Percentiles rank a stretch among this genome's conserved stretches.
phyloP scores from a whole-genome alignment of 2,329 filamentous ascomycete genomes.

The Aspergillus piperis region DNA sequence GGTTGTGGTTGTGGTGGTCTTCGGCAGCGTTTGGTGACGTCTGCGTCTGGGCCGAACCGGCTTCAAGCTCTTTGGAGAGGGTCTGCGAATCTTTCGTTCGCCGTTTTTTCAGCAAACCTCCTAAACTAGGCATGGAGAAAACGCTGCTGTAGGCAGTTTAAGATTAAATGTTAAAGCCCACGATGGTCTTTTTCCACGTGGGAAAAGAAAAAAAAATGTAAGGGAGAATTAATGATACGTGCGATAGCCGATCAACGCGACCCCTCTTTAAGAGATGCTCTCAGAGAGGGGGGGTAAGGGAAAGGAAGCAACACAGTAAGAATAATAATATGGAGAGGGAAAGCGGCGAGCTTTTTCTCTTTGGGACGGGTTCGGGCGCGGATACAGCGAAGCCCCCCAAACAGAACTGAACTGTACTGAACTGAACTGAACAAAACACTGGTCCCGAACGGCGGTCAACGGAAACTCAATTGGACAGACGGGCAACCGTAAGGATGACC shows the following conservation, averaged over 20 bases:
- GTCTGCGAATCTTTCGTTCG: slow-evolving; percentile 81
- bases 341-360: slow-evolving; percentile 9
- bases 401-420: neutral
- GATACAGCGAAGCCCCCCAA: slow-evolving; percentile 18
- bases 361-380: slow-evolving; percentile 16
- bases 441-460: slow-evolving; percentile 10
- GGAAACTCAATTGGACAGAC: slow-evolving; percentile 16
- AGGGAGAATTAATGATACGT: neutral
- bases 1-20: slow-evolving; percentile 27
- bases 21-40: slow-evolving; percentile 54
- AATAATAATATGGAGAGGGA: slow-evolving; percentile 1
- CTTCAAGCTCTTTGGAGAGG: slow-evolving; percentile 60
- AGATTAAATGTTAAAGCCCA: slow-evolving; percentile 21
- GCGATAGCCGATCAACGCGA: slow-evolving; percentile 1
- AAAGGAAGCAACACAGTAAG: neutral
- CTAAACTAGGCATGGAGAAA: slow-evolving; percentile 81
- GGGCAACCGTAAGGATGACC: neutral
- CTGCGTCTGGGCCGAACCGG: slow-evolving; percentile 68
- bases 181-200: slow-evolving; percentile 30
- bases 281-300: slow-evolving; percentile 1
- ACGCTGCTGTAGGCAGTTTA: slow-evolving; percentile 22
- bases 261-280: slow-evolving; percentile 14
- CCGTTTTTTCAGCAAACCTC: slow-evolving; percentile 93
- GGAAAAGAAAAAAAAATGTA: neutral
- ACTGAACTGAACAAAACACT: neutral